Conservation (phyloP, 768 basidiomycete genomes). For the Tulasnella sp. region DNA sequence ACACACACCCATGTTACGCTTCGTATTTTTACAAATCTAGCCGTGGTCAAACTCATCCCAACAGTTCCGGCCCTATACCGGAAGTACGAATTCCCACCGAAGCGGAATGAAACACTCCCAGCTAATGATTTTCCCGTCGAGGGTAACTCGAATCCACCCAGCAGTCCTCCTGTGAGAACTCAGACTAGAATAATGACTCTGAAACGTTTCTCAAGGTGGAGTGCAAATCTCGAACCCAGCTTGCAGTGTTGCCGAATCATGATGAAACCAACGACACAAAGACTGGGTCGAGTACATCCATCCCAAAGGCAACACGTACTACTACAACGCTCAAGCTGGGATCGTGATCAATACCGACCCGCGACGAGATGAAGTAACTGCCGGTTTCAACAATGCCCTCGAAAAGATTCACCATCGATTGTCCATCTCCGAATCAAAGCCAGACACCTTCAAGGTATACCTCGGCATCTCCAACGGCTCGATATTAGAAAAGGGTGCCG, state of each 20-base stretch:
- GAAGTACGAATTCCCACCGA: background rate
- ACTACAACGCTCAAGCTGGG: background rate
- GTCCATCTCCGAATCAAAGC: background rate
- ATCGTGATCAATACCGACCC: background rate
- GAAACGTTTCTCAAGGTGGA: background rate
- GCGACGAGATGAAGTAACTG: background rate
- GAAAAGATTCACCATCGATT: background rate
- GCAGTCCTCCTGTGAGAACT: background rate
- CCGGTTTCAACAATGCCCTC: background rate
- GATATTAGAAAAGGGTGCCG: background rate
- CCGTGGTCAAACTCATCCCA: background rate
- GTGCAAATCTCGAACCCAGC: background rate
- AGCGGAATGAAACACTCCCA: background rate
- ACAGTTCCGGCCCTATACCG: background rate
- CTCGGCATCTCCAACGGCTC: background rate
- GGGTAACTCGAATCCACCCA: background rate
- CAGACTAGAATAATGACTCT: background rate
- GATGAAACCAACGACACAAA: background rate
- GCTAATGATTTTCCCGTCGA: background rate
- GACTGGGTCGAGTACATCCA: slow-evolving; percentile 8
- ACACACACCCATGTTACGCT: background rate
- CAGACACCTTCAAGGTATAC: background rate
- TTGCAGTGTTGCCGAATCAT: background rate
- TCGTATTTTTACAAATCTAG: background rate
- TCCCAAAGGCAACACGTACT: background rate